phyloP scores from a whole-genome alignment of 2,329 filamentous ascomycete genomes.

The Colletotrichum trifolii region DNA sequence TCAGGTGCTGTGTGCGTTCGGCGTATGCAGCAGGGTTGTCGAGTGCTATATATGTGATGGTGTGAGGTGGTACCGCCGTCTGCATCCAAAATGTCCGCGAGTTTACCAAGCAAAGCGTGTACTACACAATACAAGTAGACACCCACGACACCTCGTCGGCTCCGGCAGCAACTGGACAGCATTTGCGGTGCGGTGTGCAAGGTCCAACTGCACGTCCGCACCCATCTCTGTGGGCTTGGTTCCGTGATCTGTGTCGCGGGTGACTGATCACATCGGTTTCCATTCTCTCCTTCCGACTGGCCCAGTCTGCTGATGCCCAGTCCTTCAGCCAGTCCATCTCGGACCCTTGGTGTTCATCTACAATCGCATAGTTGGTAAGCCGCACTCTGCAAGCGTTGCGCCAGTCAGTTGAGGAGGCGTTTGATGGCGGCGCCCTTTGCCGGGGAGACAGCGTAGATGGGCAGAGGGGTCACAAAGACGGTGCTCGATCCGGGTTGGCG shows the following conservation, averaged over 20 bases:
- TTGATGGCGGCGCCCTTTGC: conserved; percentile 7
- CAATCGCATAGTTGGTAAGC: conserved; percentile 14
- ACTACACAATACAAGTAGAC: no score
- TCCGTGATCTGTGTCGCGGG: conserved; percentile 9
- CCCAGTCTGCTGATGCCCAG: no score
- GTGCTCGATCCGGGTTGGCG: conserved; percentile 21
- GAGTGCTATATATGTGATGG: not conserved
- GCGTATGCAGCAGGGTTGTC: not conserved
- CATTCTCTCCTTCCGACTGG: no score
- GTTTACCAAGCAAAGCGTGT: no score
- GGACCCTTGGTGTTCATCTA: not conserved
- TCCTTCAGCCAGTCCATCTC: no score
- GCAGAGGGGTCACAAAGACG: not conserved
- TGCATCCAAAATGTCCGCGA: conserved; percentile 15
- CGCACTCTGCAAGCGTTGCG: conserved; percentile 27
- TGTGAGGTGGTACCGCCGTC: conserved; percentile 20
- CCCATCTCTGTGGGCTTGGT: not conserved
- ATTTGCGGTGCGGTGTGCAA: conserved; percentile 2
- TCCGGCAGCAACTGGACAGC: conserved; percentile 2
- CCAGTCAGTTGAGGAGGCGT: conserved; percentile 33
- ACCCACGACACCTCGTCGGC: conserved; percentile 1
- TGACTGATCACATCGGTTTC: not conserved
- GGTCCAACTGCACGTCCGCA: conserved; percentile 7
- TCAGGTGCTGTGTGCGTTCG: not conserved
- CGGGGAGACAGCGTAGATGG: conserved; percentile 4